These are phyloP conservation scores for Sextonia rubra DNA, from an alignment of 164 flowering plant genomes.

Conservation along the genomic window DNA sequence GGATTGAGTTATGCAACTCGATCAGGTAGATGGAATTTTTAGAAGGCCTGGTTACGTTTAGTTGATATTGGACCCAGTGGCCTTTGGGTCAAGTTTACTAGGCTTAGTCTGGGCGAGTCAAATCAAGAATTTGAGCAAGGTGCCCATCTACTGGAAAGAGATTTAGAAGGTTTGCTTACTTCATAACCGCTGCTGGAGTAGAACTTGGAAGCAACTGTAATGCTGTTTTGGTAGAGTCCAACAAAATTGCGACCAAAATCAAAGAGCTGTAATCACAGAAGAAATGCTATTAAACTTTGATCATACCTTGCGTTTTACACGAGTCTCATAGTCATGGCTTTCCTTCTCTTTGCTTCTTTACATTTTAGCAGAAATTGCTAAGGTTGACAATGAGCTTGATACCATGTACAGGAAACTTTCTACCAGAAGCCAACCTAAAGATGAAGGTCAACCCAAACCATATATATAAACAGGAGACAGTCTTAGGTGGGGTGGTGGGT, in stretches of 20 bases:
- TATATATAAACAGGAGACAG: too few relatives aligned
- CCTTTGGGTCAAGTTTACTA: too few relatives aligned
- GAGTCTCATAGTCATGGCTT: not conserved
- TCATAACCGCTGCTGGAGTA: constrained; percentile 72
- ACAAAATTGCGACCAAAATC: constrained; percentile 72
- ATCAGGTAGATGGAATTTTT: too few relatives aligned
- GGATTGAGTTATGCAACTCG: too few relatives aligned
- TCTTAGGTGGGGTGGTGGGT: too few relatives aligned
- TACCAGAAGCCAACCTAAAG: not conserved
- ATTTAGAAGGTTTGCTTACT: constrained; percentile 24
- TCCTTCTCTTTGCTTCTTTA: too few relatives aligned
- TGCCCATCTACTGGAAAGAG: not conserved
- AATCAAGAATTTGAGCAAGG: not conserved
- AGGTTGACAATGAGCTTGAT: not conserved
- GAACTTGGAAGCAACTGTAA: constrained; percentile 54
- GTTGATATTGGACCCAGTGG: too few relatives aligned
- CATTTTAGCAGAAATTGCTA: not conserved
- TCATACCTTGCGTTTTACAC: not conserved
- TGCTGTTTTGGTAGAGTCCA: constrained; percentile 73
- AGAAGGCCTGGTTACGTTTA: too few relatives aligned
- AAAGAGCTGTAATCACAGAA: constrained; percentile 25
- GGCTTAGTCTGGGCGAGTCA: not conserved
- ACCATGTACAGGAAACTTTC: too few relatives aligned
- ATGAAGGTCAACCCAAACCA: not conserved
- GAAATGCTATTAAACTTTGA: not conserved